A percentile compares a stretch with the other conserved stretches of the same genome.
Conservation (phyloP, 495 filamentous ascomycete species). For the Podospora bellae-mahoneyi region DNA sequence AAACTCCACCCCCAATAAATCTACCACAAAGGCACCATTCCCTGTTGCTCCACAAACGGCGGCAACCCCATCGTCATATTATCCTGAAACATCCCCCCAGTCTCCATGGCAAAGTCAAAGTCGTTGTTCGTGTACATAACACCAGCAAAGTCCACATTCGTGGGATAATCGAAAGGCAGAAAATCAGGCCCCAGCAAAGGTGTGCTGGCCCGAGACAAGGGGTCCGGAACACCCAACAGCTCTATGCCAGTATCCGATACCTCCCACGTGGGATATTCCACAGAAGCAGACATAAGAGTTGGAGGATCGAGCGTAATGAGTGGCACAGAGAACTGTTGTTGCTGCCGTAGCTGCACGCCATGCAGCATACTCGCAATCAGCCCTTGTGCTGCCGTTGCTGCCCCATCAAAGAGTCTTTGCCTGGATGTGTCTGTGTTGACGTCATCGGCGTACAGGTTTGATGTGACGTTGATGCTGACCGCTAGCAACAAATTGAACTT, state of each 20-base stretch:
- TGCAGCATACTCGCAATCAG: slow-evolving; percentile 15
- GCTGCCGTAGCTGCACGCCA: slow-evolving; percentile 10
- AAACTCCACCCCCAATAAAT: neutral
- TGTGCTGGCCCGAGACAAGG: slow-evolving; percentile 4
- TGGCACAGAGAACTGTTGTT: neutral
- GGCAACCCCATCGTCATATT: neutral
- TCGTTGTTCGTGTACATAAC: slow-evolving; percentile 3
- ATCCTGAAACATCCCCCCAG: slow-evolving; percentile 6
- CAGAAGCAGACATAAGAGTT: neutral
- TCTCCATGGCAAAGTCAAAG: neutral
- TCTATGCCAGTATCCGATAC: neutral
- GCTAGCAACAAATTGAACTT: slow-evolving; percentile 15
- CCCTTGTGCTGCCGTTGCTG: slow-evolving; percentile 12
- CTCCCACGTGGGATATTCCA: slow-evolving; percentile 4
- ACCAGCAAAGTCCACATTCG: neutral
- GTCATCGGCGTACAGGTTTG: slow-evolving; percentile 12
- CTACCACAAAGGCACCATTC: slow-evolving; percentile 3
- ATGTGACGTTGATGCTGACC: slow-evolving; percentile 12
- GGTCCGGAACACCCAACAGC: neutral
- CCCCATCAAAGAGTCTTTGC: slow-evolving; percentile 12
- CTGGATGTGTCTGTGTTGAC: neutral
- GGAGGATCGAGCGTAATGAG: neutral
- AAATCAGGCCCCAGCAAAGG: slow-evolving; percentile 11
- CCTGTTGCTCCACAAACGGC: slow-evolving; percentile 1
- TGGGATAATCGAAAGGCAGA: slow-evolving; percentile 8